These are phyloP conservation scores for Colletotrichum gigasporum DNA, from an alignment of 2,329 filamentous ascomycete species.

Conservation along the genomic window DNA sequence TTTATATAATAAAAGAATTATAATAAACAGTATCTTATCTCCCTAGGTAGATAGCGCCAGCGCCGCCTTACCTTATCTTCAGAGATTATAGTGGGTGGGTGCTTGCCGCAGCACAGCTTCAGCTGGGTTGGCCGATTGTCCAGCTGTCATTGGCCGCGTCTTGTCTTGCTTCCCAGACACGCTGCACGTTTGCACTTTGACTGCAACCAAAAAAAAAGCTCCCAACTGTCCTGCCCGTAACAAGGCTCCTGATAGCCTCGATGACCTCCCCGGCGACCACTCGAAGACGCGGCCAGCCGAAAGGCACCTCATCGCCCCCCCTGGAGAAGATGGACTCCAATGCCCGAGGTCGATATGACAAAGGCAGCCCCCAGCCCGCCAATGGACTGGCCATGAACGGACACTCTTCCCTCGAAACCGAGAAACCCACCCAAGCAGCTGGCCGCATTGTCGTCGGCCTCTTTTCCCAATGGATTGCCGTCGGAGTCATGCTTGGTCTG, in stretches of 20 bases:
- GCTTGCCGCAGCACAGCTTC: neutral
- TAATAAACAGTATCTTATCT: too few species aligned
- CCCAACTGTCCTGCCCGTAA: neutral
- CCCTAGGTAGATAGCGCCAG: too few species aligned
- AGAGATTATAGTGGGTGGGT: neutral
- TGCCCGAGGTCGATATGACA: neutral
- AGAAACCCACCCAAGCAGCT: conserved; percentile 36
- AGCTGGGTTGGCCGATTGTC: neutral
- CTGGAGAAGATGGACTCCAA: conserved; percentile 28
- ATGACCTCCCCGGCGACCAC: conserved; percentile 58
- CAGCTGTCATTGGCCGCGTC: conserved; percentile 10
- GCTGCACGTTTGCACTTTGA: neutral
- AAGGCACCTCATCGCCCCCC: conserved; percentile 28
- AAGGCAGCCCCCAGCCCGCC: neutral
- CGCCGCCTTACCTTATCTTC: too few species aligned
- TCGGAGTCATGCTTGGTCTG: conserved; percentile 76
- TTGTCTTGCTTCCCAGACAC: conserved; percentile 1
- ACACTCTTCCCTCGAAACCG: neutral
- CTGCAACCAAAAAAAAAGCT: neutral
- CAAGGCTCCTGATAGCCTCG: conserved; percentile 21
- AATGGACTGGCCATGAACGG: conserved; percentile 6
- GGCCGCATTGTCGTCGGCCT: conserved; percentile 65
- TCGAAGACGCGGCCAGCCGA: conserved; percentile 45
- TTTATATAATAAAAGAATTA: too few species aligned
- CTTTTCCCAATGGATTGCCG: conserved; percentile 70